These are phyloP conservation scores for Calycina herbarum DNA, from an alignment of 2,329 filamentous ascomycete species.

Conservation along the genomic window DNA sequence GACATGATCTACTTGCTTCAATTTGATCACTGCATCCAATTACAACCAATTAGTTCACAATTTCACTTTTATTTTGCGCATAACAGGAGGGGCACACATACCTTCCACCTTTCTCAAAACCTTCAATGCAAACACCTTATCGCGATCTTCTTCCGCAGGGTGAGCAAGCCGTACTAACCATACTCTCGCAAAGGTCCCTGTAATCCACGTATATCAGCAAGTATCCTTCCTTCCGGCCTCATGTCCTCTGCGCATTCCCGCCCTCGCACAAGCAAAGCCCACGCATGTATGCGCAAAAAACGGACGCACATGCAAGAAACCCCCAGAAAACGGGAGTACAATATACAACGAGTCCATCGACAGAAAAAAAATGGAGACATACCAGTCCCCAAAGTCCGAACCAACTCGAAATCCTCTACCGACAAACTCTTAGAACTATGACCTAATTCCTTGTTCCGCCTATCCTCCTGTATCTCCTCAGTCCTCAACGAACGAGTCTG, in stretches of 20 bases:
- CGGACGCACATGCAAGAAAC: not conserved
- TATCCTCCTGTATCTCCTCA: slow-evolving; percentile 29
- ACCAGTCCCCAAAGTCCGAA: slow-evolving; percentile 78
- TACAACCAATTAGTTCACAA: slow-evolving; percentile 14
- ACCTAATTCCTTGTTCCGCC: slow-evolving; percentile 33
- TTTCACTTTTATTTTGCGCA: not conserved
- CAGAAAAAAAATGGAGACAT: slow-evolving; percentile 32
- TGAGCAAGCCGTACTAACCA: slow-evolving; percentile 70
- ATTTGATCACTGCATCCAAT: slow-evolving; percentile 63
- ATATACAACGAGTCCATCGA: slow-evolving; percentile 10
- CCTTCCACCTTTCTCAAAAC: slow-evolving; percentile 68
- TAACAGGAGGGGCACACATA: slow-evolving; percentile 19
- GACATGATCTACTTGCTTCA: slow-evolving; percentile 86
- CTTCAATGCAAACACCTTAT: slow-evolving; percentile 78
- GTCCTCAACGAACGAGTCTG: slow-evolving; percentile 26
- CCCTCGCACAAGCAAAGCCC: slow-evolving; percentile 7
- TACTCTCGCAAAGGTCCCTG: slow-evolving; percentile 79
- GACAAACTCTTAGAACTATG: slow-evolving; percentile 37
- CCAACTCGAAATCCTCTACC: slow-evolving; percentile 65
- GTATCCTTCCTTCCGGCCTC: slow-evolving; percentile 4
- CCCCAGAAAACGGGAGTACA: not conserved
- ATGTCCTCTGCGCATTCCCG: not conserved
- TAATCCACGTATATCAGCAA: slow-evolving; percentile 19
- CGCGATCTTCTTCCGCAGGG: slow-evolving; percentile 51
- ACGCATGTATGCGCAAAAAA: slow-evolving; percentile 5